phyloP scores from a whole-genome alignment of 2,329 filamentous ascomycete species.

The Colletotrichum kahawae region DNA sequence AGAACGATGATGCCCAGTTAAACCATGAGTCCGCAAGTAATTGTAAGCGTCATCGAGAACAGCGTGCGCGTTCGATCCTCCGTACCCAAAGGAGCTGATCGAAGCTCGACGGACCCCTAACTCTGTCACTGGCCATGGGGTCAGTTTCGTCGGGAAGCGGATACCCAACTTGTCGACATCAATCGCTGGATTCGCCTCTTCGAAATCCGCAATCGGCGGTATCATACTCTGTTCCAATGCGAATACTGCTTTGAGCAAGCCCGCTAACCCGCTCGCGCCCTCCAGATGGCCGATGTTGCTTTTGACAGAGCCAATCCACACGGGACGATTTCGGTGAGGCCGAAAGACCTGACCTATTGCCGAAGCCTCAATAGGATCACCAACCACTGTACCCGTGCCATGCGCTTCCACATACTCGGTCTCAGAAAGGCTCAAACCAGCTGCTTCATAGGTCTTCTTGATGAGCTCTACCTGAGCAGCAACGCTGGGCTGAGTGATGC shows the following conservation, averaged over 20 bases:
- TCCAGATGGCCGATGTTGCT: slow-evolving; percentile 60
- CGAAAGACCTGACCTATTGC: slow-evolving; percentile 47
- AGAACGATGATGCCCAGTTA: slow-evolving; percentile 8
- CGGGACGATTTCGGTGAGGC: slow-evolving; percentile 37
- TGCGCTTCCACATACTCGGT: slow-evolving; percentile 62
- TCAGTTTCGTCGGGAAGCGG: slow-evolving; percentile 43
- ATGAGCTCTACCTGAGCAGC: slow-evolving; percentile 58
- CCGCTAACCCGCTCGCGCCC: slow-evolving; percentile 55
- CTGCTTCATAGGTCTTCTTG: slow-evolving; percentile 45
- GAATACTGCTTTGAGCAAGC: slow-evolving; percentile 56
- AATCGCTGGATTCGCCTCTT: slow-evolving; percentile 48
- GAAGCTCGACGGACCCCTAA: slow-evolving; percentile 51
- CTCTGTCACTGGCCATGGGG: slow-evolving; percentile 43
- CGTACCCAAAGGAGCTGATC: slow-evolving; percentile 64
- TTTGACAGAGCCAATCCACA: slow-evolving; percentile 58
- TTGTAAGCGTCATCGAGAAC: slow-evolving; percentile 41
- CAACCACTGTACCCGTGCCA: slow-evolving; percentile 64
- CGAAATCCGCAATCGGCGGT: slow-evolving; percentile 56
- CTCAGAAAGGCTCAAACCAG: slow-evolving; percentile 45
- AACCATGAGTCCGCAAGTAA: slow-evolving; percentile 37
- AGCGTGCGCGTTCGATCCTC: slow-evolving; percentile 59
- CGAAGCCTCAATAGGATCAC: slow-evolving; percentile 56
- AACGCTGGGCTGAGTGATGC: slow-evolving; percentile 63
- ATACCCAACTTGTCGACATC: slow-evolving; percentile 50
- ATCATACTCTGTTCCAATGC: slow-evolving; percentile 54